Evolutionary conservation across 2,329 filamentous ascomycete genomes (phyloP).

Genomic region (Hypoxylon sp.): DNA sequence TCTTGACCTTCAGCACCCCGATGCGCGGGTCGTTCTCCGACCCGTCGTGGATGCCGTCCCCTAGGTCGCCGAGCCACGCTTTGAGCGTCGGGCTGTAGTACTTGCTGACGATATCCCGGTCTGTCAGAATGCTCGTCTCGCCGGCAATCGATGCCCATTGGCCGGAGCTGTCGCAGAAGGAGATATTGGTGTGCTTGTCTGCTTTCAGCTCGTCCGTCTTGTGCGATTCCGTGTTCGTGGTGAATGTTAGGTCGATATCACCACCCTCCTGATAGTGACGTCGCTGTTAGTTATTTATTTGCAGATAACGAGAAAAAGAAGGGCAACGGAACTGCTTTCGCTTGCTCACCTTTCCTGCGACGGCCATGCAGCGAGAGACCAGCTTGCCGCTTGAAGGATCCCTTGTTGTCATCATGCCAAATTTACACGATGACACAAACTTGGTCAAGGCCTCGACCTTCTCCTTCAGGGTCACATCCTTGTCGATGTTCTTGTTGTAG

Average conservation of each 20-base stretch:
- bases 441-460: conserved; percentile 74
- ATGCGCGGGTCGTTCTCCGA: conserved; percentile 86
- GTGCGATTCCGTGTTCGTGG: conserved; percentile 90
- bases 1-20: conserved; percentile 81
- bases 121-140: conserved; percentile 75
- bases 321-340: background rate
- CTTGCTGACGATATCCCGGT: conserved; percentile 77
- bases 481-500: conserved; percentile 73
- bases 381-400: conserved; percentile 69
- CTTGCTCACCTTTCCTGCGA: conserved; percentile 73
- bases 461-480: conserved; percentile 70
- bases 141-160: conserved; percentile 90
- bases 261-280: conserved; percentile 73
- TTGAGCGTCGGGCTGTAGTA: conserved; percentile 82
- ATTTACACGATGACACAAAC: conserved; percentile 75
- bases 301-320: background rate
- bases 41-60: conserved; percentile 86
- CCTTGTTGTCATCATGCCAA: conserved; percentile 79
- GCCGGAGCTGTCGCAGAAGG: conserved; percentile 81
- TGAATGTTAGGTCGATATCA: conserved; percentile 87
- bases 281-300: conserved; percentile 8
- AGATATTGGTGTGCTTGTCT: conserved; percentile 83
- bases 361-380: conserved; percentile 76
- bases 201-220: conserved; percentile 84
- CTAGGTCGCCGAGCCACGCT: conserved; percentile 88